Conservation (phyloP, 257 asterid species). For the Solanum pinnatisectum region DNA sequence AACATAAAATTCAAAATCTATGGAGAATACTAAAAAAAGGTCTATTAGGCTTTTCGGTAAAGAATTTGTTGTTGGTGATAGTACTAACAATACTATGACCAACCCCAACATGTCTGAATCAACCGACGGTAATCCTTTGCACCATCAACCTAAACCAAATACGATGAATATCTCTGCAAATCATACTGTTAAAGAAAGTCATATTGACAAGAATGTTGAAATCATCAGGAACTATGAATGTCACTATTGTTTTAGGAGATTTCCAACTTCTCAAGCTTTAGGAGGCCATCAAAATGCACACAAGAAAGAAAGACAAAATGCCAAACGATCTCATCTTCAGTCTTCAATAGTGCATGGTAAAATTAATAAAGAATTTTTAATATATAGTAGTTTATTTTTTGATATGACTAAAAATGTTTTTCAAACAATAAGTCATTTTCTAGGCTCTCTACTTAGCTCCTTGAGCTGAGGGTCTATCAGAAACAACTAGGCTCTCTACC, state of each 20-base stretch:
- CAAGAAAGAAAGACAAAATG: constrained; percentile 79
- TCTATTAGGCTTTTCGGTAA: constrained; percentile 9
- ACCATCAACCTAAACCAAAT: neutral
- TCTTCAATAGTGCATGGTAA: constrained; percentile 42
- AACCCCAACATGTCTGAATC: too few species aligned
- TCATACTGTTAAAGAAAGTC: neutral
- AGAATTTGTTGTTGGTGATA: too few species aligned
- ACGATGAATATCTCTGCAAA: neutral
- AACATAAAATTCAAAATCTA: constrained; percentile 3
- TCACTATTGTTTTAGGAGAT: constrained; percentile 74
- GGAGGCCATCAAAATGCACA: constrained; percentile 98
- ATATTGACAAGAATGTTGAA: neutral
- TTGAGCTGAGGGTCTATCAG: too few species aligned
- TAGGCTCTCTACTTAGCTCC: too few species aligned
- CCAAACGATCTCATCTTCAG: constrained; percentile 60
- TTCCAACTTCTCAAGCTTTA: constrained; percentile 88
- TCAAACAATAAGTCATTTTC: too few species aligned
- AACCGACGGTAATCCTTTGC: too few species aligned
- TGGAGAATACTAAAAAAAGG: constrained; percentile 46
- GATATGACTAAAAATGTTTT: too few species aligned
- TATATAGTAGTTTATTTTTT: too few species aligned
- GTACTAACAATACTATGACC: too few species aligned
- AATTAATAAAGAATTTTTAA: too few species aligned
- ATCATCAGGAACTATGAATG: constrained; percentile 51
- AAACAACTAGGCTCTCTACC: too few species aligned